Base-by-base conservation (phyloP, 2,329 filamentous ascomycete species). In the Trichoderma oligosporum region DNA sequence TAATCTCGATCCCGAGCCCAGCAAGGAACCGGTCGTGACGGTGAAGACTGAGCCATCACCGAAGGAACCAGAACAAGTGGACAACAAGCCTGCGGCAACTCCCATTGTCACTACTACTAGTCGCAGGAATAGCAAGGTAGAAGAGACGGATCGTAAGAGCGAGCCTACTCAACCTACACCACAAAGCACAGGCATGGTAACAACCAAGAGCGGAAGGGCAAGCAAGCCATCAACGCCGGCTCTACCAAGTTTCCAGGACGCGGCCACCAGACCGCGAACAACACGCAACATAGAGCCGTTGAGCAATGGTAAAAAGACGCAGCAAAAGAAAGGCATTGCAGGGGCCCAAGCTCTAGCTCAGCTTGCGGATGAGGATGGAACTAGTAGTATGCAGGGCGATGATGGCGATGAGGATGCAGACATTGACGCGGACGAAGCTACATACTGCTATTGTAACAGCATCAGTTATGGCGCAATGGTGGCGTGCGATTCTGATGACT, bases 401-500 rank as follows among this genome's bases (percentile, higher is more conserved):
- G 66, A 68, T 12, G 71, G 73, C 4, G 71, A 72, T 6, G 74
- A 74, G 7, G 74, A 73, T 12, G 85, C 84, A 11, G 83, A 84
- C 7, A 84, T 87, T 35, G 86, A 87, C 60, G 83, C 81, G 4
- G 83, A 88, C 62, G 88, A 92, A 68, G 86, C 85, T 35, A 78
- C 84, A 12, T 92, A 92, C 70, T 91, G 89, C 71, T 89, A 89
- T 72, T 91, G 89, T 70, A 87, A 91, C 64, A 82, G 85, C 46
- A 85, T 91, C 55, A 91, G 87, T 66, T 92, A 91, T 67, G 88
- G 89, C 18, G 88, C 90, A 73, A 92, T 92, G 89, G 87, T 92
- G 41, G 89, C 86, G 2, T 92, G 88, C 67, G 89, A 92, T 68
- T 84, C 84, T 7, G 82, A 86, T 59, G 82, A 83, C 47, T 92